phyloP scores from a whole-genome alignment of 2,329 filamentous ascomycete genomes.

The Xylariaceae sp. region DNA sequence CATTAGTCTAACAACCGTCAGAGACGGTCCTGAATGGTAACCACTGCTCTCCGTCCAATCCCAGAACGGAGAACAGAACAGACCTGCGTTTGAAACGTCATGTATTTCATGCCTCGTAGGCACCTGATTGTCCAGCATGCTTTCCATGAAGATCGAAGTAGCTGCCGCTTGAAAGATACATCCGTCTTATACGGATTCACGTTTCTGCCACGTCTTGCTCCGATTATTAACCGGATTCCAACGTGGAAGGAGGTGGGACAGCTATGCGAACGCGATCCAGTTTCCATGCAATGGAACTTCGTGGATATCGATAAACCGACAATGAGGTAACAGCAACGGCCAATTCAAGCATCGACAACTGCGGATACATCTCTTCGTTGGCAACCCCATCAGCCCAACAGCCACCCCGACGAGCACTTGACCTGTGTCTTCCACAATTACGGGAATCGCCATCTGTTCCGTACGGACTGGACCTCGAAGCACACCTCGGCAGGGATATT shows the following conservation, averaged over 20 bases:
- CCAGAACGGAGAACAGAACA: too few relatives aligned
- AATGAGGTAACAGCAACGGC: neutral
- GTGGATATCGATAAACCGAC: slow-evolving; percentile 7
- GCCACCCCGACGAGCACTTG: neutral
- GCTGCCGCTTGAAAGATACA: too few relatives aligned
- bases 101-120: too few relatives aligned
- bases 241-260: neutral
- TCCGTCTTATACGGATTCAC: too few relatives aligned
- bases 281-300: neutral
- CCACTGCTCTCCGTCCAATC: too few relatives aligned
- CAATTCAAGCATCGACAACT: neutral
- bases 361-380: neutral
- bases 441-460: neutral
- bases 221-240: neutral
- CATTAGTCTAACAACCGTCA: too few relatives aligned
- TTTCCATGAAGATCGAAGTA: too few relatives aligned
- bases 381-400: neutral
- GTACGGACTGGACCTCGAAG: neutral
- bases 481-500: neutral
- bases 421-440: neutral
- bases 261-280: neutral
- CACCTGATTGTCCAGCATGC: too few relatives aligned
- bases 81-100: too few relatives aligned
- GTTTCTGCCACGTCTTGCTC: neutral
- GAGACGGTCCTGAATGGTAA: too few relatives aligned